Conservation (phyloP, 768 basidiomycete genomes). For the Tricholoma bakamatsutake region DNA sequence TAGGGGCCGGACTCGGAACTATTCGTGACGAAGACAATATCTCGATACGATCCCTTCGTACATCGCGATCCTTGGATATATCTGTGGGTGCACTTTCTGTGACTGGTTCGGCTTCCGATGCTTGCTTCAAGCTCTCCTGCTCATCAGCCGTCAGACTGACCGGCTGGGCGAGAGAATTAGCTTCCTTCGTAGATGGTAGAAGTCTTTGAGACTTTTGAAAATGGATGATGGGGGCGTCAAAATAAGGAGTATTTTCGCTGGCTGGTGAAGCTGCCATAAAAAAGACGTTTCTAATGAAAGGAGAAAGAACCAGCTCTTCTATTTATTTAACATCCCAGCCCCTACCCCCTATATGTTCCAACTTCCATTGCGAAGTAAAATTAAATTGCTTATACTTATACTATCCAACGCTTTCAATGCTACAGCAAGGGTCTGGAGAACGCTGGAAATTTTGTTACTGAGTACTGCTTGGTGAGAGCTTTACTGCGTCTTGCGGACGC, state of each 20-base stretch:
- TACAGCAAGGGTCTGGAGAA: too few species aligned
- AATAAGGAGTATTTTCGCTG: conserved; percentile 35
- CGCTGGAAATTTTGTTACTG: too few species aligned
- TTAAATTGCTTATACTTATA: too few species aligned
- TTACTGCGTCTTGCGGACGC: too few species aligned
- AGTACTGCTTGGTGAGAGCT: too few species aligned
- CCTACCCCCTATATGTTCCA: background rate
- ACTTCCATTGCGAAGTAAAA: too few species aligned
- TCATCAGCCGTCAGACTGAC: background rate
- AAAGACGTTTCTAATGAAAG: background rate
- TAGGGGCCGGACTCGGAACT: background rate
- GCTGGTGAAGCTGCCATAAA: conserved; percentile 15
- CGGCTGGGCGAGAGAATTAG: background rate
- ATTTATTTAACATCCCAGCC: background rate
- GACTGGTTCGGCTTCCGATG: background rate
- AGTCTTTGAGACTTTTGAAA: conserved; percentile 1
- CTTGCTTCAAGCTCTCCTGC: background rate
- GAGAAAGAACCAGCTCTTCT: background rate
- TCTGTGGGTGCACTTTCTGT: background rate
- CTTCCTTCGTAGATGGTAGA: background rate
- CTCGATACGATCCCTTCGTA: background rate
- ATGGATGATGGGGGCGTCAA: conserved; percentile 36
- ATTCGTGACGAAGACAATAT: background rate
- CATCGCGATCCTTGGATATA: background rate
- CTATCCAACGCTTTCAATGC: too few species aligned